Percentiles rank a stretch among this genome's conserved stretches.
These are phyloP conservation scores for Hsuehochloa calcarea DNA, from an alignment of 176 grass and related monocot species.

Conservation along the genomic window DNA sequence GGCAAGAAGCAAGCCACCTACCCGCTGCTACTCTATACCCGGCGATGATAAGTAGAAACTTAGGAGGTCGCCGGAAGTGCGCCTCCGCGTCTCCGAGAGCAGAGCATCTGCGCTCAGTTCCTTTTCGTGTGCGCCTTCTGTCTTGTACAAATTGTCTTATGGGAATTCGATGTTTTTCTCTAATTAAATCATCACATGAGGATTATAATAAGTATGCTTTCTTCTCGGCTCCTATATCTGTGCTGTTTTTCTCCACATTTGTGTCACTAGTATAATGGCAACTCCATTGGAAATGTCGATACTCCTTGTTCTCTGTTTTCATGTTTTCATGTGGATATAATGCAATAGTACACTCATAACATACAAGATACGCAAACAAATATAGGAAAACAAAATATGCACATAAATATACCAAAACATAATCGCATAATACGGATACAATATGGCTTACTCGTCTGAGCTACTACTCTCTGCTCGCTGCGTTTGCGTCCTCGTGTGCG, in stretches of 20 bases:
- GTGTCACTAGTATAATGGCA: too few relatives aligned
- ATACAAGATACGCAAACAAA: too few relatives aligned
- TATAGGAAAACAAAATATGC: too few relatives aligned
- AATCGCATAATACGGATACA: too few relatives aligned
- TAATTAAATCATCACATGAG: slow-evolving; percentile 22
- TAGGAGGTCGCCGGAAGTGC: neutral
- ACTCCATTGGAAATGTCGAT: too few relatives aligned
- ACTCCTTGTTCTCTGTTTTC: too few relatives aligned
- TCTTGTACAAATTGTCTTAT: slow-evolving; percentile 8
- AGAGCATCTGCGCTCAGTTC: neutral
- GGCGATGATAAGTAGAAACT: neutral
- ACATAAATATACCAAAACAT: too few relatives aligned
- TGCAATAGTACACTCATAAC: too few relatives aligned
- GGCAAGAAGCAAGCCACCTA: neutral
- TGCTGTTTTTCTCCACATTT: neutral
- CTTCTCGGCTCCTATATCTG: neutral
- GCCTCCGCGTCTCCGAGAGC: neutral
- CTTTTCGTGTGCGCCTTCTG: neutral
- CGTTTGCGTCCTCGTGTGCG: too few relatives aligned
- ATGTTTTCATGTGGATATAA: too few relatives aligned
- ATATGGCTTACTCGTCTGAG: too few relatives aligned
- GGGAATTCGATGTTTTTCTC: neutral
- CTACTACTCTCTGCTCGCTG: too few relatives aligned
- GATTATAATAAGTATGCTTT: slow-evolving; percentile 10
- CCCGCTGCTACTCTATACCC: neutral